Conservation (phyloP, 352 stramenopile genomes). For the Pythium insidiosum region DNA sequence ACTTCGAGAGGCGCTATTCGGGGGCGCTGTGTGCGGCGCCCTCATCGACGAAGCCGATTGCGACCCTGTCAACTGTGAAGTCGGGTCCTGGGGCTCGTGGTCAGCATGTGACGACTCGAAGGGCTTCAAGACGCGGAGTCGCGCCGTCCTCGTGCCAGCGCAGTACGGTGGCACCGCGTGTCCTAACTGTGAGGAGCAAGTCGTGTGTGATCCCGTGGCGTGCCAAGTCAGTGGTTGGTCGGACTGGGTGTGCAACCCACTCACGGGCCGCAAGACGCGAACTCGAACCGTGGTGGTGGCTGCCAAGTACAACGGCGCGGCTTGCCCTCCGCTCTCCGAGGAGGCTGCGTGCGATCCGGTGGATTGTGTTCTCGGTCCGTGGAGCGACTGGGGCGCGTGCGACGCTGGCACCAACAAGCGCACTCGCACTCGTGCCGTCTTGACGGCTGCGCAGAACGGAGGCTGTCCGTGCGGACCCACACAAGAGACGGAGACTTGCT, state of each 20-base stretch:
- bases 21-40: constrained; percentile 18
- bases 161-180: constrained; percentile 31
- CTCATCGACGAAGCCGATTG: constrained; percentile 22
- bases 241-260: neutral
- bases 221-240: constrained; percentile 30
- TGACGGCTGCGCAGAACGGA: constrained; percentile 20
- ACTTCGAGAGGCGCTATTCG: constrained; percentile 20
- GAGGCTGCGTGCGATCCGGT: neutral
- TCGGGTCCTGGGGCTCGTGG: constrained; percentile 35
- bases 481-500: constrained; percentile 9
- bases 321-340: neutral
- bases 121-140: constrained; percentile 37
- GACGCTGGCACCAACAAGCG: constrained; percentile 3
- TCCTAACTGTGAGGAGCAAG: constrained; percentile 11
- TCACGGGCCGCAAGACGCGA: neutral
- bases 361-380: constrained; percentile 18
- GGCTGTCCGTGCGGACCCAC: constrained; percentile 22
- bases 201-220: constrained; percentile 33
- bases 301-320: neutral
- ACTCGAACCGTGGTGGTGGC: neutral
- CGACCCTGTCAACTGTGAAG: constrained; percentile 39
- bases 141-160: constrained; percentile 19
- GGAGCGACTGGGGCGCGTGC: constrained; percentile 12
- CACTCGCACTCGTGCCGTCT: constrained; percentile 20
- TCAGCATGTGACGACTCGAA: constrained; percentile 25